Base-by-base conservation (phyloP, 345 rosid species). In the Brassica incana region DNA sequence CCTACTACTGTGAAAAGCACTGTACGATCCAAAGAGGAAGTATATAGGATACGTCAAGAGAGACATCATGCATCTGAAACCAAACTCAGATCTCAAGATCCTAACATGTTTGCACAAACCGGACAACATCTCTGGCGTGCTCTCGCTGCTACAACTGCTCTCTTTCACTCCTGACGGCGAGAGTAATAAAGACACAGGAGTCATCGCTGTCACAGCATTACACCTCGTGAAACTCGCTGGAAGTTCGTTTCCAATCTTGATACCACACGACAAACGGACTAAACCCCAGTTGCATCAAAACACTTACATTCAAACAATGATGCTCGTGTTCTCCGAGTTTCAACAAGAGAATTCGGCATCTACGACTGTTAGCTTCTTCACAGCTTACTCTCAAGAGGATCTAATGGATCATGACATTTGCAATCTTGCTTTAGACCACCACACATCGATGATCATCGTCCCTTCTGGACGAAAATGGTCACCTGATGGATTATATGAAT, bases 341-440 rank as follows among this genome's bases (percentile, higher is more conserved):
- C 75, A 84, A 69, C 58, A 45, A 67, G 75, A 69, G 2, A 77
- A 71, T 6, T 20, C 62, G 78, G 86, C 54, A 5, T 23, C 71
- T 8, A 75, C 79, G 0, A 35, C 76, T 8, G 74, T 84, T 7
- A 66, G 50, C 6, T 71, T 50, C 63, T 85, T 73, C 79, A 87
- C 91, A 0, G 78, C 86, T 40, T 69, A 83, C 43, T 87, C 92
- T 18, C 80, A 82, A 1, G 77, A 79, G 12, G 23, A 77, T 29
- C 66, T 87, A 4, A 89, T 89, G 92, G 76, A 86, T n/a, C 87
- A 87, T 65, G 92, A 89, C 50, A 83, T 87, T 7, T 77, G 89
- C 77, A 58, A 75, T 3, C 85, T 86, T 6, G 92, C 92, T 38
- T 61, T 78, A 10, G 88, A 87, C 69, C 82, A 82, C 6, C 71